phyloP scores from a whole-genome alignment of 768 basidiomycete species.

The Clitopilus passeckerianus region DNA sequence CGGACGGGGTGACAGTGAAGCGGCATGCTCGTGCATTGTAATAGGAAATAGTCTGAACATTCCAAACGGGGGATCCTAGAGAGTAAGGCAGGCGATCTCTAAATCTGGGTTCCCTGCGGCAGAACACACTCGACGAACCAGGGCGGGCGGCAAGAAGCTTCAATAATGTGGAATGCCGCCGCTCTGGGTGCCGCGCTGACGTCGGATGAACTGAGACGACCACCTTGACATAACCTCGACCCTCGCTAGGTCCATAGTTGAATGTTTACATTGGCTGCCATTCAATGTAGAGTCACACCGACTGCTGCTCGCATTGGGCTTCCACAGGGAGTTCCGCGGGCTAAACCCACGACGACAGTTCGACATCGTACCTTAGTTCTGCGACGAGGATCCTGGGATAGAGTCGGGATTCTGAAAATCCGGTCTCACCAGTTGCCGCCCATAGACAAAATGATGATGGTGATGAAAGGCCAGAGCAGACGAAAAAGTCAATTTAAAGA shows the following conservation, averaged over 20 bases:
- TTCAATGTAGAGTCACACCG: no score
- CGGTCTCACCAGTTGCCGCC: background rate
- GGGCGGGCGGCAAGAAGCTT: background rate
- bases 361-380: conserved; percentile 2
- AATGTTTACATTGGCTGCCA: no score
- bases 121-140: background rate
- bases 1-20: no score
- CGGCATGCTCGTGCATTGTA: no score
- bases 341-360: conserved; percentile 1
- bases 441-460: background rate
- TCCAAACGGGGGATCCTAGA: background rate
- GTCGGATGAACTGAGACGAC: background rate
- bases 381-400: background rate
- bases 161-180: background rate
- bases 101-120: background rate
- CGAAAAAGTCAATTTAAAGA: background rate
- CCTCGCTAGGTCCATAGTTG: no score
- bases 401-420: background rate
- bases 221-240: background rate
- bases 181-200: conserved; percentile 15
- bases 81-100: background rate
- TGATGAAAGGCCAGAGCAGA: background rate
- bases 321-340: conserved; percentile 9
- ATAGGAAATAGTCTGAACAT: background rate
- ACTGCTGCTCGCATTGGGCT: no score